phyloP scores from a whole-genome alignment of 2,329 filamentous ascomycete genomes.

The Ramularia endophylla region DNA sequence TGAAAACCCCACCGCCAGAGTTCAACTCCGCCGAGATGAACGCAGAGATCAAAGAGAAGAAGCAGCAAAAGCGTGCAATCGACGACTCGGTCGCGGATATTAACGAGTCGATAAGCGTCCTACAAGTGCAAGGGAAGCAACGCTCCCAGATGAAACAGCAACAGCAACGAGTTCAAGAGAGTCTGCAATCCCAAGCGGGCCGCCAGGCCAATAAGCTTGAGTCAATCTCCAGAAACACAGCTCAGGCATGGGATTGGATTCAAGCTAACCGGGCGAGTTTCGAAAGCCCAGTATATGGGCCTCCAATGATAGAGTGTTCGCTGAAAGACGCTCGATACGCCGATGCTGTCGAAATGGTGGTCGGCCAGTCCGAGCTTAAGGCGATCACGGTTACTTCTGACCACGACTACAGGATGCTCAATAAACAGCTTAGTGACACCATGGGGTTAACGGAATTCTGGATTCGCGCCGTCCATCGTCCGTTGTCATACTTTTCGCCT shows the following conservation, averaged over 20 bases:
- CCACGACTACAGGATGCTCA: slow-evolving; percentile 69
- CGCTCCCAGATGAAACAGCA: slow-evolving; percentile 35
- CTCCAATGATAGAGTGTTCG: slow-evolving; percentile 73
- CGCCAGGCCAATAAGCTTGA: slow-evolving; percentile 64
- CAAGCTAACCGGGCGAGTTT: slow-evolving; percentile 64
- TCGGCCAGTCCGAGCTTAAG: slow-evolving; percentile 50
- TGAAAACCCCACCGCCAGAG: slow-evolving; percentile 57
- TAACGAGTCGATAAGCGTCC: slow-evolving; percentile 30
- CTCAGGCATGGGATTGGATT: slow-evolving; percentile 75
- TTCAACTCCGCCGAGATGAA: slow-evolving; percentile 70
- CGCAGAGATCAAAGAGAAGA: slow-evolving; percentile 60
- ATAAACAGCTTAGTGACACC: slow-evolving; percentile 55
- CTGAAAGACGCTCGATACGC: slow-evolving; percentile 66
- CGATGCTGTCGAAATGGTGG: slow-evolving; percentile 52
- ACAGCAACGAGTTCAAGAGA: slow-evolving; percentile 47
- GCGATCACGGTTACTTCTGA: slow-evolving; percentile 69
- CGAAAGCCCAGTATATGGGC: slow-evolving; percentile 70
- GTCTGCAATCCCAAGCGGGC: slow-evolving; percentile 67
- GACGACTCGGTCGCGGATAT: slow-evolving; percentile 41
- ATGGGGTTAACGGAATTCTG: slow-evolving; percentile 65
- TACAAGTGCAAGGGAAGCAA: slow-evolving; percentile 31
- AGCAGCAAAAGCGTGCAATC: slow-evolving; percentile 40
- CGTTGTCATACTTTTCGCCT: slow-evolving; percentile 50
- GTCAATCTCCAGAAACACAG: slow-evolving; percentile 56
- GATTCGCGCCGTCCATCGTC: slow-evolving; percentile 57